These are phyloP conservation scores for Oxytropis ochrocephala DNA, from an alignment of 306 rosid species.

Conservation along the genomic window DNA sequence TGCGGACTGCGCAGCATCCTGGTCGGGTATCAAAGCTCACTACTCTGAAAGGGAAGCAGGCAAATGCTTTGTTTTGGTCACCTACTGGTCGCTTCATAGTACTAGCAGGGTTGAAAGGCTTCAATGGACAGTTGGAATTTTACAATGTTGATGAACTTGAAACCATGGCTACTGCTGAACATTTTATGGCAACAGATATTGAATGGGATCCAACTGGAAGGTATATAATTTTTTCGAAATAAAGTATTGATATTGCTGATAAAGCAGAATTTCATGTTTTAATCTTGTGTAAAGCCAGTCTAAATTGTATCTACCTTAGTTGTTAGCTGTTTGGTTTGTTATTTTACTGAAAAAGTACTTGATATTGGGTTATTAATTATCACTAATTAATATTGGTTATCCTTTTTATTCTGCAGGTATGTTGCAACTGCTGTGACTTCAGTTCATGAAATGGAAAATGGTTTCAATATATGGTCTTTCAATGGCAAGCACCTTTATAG, in stretches of 20 bases:
- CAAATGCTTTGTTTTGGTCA: slow-evolving; percentile 87
- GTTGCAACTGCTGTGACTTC: too few relatives aligned
- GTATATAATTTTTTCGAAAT: slow-evolving; percentile 24
- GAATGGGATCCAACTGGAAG: slow-evolving; percentile 98
- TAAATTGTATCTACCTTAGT: background rate
- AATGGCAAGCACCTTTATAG: too few relatives aligned
- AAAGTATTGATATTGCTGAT: background rate
- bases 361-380: too few relatives aligned
- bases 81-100: slow-evolving; percentile 67
- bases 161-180: slow-evolving; percentile 79
- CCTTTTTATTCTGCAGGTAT: too few relatives aligned
- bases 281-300: background rate
- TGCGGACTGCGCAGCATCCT: slow-evolving; percentile 55
- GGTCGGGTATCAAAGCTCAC: slow-evolving; percentile 73
- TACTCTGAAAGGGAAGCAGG: slow-evolving; percentile 79
- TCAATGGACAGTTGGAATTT: slow-evolving; percentile 80
- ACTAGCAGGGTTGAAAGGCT: slow-evolving; percentile 72
- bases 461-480: too few relatives aligned
- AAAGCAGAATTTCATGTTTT: background rate
- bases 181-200: slow-evolving; percentile 76
- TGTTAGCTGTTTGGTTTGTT: background rate
- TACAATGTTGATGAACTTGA: too few relatives aligned
- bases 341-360: background rate
- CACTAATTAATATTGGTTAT: too few relatives aligned
- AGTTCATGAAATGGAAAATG: too few relatives aligned